These are phyloP conservation scores for Lentinula lateritia DNA, from an alignment of 768 basidiomycete species.

Conservation along the genomic window DNA sequence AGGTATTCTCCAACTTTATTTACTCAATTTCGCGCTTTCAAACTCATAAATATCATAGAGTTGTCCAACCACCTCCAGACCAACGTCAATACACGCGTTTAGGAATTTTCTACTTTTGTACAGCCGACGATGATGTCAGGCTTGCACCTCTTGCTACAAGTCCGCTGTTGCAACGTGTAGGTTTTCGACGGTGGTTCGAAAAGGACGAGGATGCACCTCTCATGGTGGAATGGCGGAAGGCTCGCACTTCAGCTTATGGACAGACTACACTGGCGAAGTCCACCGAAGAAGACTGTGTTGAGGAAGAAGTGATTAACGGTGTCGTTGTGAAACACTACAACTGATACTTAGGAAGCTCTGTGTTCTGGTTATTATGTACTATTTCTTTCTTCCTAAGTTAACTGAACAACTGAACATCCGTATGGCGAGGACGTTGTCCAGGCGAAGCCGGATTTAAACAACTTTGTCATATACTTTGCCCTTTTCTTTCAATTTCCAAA, in stretches of 20 bases:
- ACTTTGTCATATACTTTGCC: too few relatives aligned
- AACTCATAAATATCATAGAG: constrained; percentile 11
- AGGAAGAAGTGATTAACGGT: constrained; percentile 39
- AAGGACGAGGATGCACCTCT: constrained; percentile 32
- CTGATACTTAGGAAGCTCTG: constrained; percentile 16
- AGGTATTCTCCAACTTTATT: neutral
- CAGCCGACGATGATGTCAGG: constrained; percentile 36
- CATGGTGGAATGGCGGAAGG: constrained; percentile 35
- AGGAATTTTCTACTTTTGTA: constrained; percentile 41
- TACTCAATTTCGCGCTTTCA: neutral
- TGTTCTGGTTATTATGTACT: too few relatives aligned
- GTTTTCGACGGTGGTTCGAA: constrained; percentile 25
- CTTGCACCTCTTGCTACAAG: constrained; percentile 36
- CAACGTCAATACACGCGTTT: constrained; percentile 37
- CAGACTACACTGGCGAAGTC: constrained; percentile 1
- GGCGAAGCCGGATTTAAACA: too few relatives aligned
- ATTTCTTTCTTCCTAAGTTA: too few relatives aligned
- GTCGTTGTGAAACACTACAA: constrained; percentile 44
- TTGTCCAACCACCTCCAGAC: constrained; percentile 43
- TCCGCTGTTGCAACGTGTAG: constrained; percentile 32
- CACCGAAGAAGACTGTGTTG: constrained; percentile 17
- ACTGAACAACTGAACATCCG: too few relatives aligned
- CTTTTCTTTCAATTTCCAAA: neutral
- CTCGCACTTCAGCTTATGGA: constrained; percentile 37
- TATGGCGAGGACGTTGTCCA: neutral